Conservation (phyloP, 305 asterid species). For the Fraxinus velutina region DNA sequence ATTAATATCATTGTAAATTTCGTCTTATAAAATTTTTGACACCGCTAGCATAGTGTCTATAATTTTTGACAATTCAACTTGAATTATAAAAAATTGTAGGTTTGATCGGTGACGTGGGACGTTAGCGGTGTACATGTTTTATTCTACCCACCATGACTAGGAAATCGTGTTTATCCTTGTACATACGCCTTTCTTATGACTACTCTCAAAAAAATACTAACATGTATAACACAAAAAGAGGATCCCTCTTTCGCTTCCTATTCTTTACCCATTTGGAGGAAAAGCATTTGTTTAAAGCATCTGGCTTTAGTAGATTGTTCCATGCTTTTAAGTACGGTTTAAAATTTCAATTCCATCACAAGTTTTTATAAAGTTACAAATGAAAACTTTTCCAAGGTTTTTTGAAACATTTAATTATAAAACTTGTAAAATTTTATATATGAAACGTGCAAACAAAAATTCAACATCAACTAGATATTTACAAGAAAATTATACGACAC, state of each 20-base stretch:
- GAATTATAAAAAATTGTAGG: too few relatives aligned
- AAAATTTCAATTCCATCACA: neutral
- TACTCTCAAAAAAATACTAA: too few relatives aligned
- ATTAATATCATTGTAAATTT: too few relatives aligned
- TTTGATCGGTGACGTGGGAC: too few relatives aligned
- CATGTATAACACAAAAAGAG: too few relatives aligned
- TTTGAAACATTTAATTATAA: neutral
- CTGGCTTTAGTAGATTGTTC: neutral
- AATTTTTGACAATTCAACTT: too few relatives aligned
- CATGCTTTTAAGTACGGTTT: neutral
- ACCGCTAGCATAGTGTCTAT: too few relatives aligned
- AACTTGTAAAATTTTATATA: neutral
- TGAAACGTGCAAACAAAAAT: conserved; percentile 11
- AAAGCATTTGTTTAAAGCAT: neutral
- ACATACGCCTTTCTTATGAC: too few relatives aligned
- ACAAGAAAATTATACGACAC: neutral
- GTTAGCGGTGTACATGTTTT: too few relatives aligned
- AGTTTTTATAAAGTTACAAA: neutral
- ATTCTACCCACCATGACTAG: too few relatives aligned
- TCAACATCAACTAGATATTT: neutral
- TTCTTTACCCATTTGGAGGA: neutral
- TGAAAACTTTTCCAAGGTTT: neutral
- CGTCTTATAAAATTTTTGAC: neutral
- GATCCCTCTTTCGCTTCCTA: neutral
- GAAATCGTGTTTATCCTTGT: too few relatives aligned